Base-by-base conservation (phyloP, 2,329 filamentous ascomycete species). In the Magnaporthales sp. region DNA sequence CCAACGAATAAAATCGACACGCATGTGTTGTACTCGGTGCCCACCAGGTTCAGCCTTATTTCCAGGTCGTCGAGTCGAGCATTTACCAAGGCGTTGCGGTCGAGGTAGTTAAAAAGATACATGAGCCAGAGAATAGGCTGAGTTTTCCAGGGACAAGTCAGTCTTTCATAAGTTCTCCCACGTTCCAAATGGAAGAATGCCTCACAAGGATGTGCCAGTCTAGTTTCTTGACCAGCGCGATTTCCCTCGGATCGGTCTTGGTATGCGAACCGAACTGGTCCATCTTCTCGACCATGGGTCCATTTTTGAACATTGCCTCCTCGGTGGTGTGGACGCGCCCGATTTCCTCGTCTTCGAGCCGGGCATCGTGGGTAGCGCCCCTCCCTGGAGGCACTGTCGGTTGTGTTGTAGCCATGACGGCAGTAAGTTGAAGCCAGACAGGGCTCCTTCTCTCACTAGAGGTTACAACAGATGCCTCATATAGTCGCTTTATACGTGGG, bases 1-100 rank as follows among this genome's bases (percentile, higher is more conserved):
- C 67, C 67, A 29, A 64, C 62, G 58, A 63, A 66, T 7, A 67
- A 31, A n/a, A 67, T 67, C 27, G 63, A 62, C 6, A 67, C 64
- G 61, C 30, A 58, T 2, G 64, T 66, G 65, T 67, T 67, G 65
- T 65, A 68, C 63, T 68, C 54, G 27, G 60, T 63, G 27, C 65
- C 65, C 9, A 56, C 26, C 15, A 68, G 65, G 8, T 67, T 22
- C 9, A 68, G 65, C n/a, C 64, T 60, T 13, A 60, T 46, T n/a
- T 65, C 27, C 7, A 67, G 61, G 6, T 63, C 24, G 30, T 63
- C 32, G 63, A 64, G 63, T 15, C 46, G 38, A 10, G 63, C 63
- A 26, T 56, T 64, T 13, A 64, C 46, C 32, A 64, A n/a, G 19
- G 63, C 63, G n/a, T 64, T 64, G 5, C 63, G 30, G 63, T 64